Percentiles rank a stretch among this genome's conserved stretches.
These are phyloP conservation scores for Corymbia calophylla DNA, from an alignment of 441 rosid species.

Conservation along the genomic window DNA sequence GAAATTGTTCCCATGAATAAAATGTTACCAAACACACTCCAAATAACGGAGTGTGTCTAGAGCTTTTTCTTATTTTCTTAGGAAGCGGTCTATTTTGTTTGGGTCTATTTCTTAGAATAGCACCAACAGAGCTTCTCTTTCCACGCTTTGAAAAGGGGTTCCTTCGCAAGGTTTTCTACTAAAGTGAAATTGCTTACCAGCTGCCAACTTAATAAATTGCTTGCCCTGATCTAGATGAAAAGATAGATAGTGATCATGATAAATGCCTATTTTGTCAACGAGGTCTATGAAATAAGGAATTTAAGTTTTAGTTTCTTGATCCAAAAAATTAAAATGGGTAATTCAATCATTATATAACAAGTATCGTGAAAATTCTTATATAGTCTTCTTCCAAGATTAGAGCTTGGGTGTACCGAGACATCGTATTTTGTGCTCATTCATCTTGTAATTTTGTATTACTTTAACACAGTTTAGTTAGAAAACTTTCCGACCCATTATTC, in stretches of 20 bases:
- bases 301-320: not conserved
- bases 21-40: too few relatives aligned
- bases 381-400: not conserved
- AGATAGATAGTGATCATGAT: not conserved
- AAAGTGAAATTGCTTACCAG: not conserved
- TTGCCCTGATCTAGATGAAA: not conserved
- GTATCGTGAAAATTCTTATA: not conserved
- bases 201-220: not conserved
- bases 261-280: not conserved
- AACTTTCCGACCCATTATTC: rapidly evolving
- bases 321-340: not conserved
- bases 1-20: too few relatives aligned
- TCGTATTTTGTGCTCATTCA: rapidly evolving
- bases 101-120: not conserved
- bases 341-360: not conserved
- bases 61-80: not conserved
- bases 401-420: rapidly evolving
- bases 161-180: not conserved
- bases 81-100: not conserved
- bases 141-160: not conserved
- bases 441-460: not conserved
- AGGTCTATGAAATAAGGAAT: not conserved
- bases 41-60: not conserved
- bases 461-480: rapidly evolving
- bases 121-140: not conserved